These are phyloP conservation scores for Neonectria magnoliae DNA, from an alignment of 2,329 filamentous ascomycete species.

Conservation along the genomic window DNA sequence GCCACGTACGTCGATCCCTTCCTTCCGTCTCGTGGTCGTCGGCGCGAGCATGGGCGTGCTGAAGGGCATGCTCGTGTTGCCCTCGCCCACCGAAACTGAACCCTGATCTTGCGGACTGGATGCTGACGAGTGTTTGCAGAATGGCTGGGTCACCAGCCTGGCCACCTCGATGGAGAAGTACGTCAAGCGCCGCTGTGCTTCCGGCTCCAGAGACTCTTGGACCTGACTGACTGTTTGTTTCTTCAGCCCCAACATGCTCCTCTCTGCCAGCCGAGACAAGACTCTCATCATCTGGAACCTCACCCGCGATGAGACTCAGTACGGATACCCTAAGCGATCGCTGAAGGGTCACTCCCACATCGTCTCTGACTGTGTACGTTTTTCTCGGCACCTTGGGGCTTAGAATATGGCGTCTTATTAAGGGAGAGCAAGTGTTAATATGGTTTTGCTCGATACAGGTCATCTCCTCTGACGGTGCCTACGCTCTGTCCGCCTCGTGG, in stretches of 20 bases:
- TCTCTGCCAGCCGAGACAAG: constrained; percentile 98
- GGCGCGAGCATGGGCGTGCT: constrained; percentile 29
- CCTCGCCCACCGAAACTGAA: constrained; percentile 21
- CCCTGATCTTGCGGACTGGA: constrained; percentile 26
- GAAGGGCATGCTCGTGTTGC: constrained; percentile 22
- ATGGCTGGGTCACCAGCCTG: constrained; percentile 98
- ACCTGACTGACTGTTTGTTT: constrained; percentile 28
- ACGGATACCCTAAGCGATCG: constrained; percentile 99
- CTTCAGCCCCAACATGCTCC: constrained; percentile 95
- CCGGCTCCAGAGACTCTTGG: constrained; percentile 6
- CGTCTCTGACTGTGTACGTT: constrained; percentile 98
- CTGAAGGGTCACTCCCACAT: constrained; percentile 99
- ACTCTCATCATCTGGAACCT: constrained; percentile 99
- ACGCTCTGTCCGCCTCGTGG: constrained; percentile 98
- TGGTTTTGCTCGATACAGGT: constrained; percentile 66
- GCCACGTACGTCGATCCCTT: constrained; percentile 75
- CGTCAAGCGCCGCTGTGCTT: constrained; percentile 46
- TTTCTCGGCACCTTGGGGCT: constrained; percentile 16
- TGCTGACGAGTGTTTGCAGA: constrained; percentile 58
- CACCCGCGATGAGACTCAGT: constrained; percentile 96
- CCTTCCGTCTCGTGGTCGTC: constrained; percentile 28
- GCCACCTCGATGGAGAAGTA: constrained; percentile 99
- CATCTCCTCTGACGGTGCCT: constrained; percentile 99
- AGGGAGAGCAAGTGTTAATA: constrained; percentile 35
- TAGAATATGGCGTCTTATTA: not conserved